These are phyloP conservation scores for Kalmusia sp. DNA, from an alignment of 2,329 filamentous ascomycete genomes.

Conservation along the genomic window DNA sequence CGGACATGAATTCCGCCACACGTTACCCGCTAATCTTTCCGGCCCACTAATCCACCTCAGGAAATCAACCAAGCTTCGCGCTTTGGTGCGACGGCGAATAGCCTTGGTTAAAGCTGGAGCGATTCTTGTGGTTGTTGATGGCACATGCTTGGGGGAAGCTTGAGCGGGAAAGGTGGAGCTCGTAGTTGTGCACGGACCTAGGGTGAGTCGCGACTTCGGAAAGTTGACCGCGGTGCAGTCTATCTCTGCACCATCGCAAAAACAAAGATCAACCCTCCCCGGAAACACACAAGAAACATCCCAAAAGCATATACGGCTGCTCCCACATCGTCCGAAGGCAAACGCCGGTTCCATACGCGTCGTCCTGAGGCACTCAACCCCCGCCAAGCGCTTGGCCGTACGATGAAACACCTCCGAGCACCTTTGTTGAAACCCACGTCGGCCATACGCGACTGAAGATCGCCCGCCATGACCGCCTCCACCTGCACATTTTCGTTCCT, in stretches of 20 bases:
- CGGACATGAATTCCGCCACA: too few species aligned
- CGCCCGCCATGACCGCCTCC: conserved; percentile 1
- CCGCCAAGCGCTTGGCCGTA: conserved; percentile 14
- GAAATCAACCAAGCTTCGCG: conserved; percentile 2
- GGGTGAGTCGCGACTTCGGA: neutral
- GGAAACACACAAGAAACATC: conserved; percentile 4
- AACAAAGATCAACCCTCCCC: neutral
- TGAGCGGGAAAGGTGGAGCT: neutral
- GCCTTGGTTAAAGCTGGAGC: conserved; percentile 2
- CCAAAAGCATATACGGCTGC: neutral
- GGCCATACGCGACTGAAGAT: conserved; percentile 8
- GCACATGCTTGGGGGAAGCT: neutral
- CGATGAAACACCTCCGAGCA: conserved; percentile 13
- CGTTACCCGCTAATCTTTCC: neutral
- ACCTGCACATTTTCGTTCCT: conserved; percentile 4
- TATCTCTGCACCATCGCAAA: neutral
- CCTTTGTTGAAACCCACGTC: conserved; percentile 16
- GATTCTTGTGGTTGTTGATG: conserved; percentile 2
- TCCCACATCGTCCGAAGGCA: neutral
- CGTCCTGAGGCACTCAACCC: conserved; percentile 18
- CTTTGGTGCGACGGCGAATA: neutral
- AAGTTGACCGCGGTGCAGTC: neutral
- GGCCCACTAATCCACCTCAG: neutral
- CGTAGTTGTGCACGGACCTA: neutral
- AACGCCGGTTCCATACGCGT: conserved; percentile 4